A percentile compares a stretch with the other conserved stretches of the same genome.
These are phyloP conservation scores for Cladorrhinum sp. DNA, from an alignment of 2,329 filamentous ascomycete genomes.

Conservation along the genomic window DNA sequence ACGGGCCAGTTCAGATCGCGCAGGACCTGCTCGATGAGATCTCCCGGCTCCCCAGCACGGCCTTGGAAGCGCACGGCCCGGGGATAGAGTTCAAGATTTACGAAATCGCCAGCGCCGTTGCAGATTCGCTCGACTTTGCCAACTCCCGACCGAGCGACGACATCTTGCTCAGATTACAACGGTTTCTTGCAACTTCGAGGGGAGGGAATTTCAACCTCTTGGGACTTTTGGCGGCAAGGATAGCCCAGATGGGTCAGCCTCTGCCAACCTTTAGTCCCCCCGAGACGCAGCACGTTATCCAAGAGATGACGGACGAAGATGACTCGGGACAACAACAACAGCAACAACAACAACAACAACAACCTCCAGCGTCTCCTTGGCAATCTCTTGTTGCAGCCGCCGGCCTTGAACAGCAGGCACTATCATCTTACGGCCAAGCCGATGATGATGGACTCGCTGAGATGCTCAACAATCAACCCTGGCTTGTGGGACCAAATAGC, in stretches of 20 bases:
- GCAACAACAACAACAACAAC: no score
- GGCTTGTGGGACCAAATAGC: slow-evolving; percentile 6
- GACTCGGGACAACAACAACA: not conserved
- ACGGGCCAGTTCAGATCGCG: slow-evolving; percentile 43
- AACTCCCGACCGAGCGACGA: slow-evolving; percentile 33
- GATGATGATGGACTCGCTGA: not conserved
- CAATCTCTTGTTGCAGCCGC: slow-evolving; percentile 15
- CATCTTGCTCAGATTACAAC: slow-evolving; percentile 38
- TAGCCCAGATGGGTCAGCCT: slow-evolving; percentile 21
- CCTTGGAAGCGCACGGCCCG: slow-evolving; percentile 48
- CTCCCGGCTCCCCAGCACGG: slow-evolving; percentile 42
- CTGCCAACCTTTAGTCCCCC: not conserved
- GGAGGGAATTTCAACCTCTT: slow-evolving; percentile 42
- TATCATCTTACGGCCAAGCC: not conserved
- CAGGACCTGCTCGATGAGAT: slow-evolving; percentile 44
- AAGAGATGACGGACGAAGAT: slow-evolving; percentile 14
- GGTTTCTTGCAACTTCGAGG: slow-evolving; percentile 40
- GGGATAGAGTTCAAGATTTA: slow-evolving; percentile 48
- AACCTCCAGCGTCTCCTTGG: slow-evolving; percentile 11
- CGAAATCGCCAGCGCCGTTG: slow-evolving; percentile 45
- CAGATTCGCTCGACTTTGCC: slow-evolving; percentile 34
- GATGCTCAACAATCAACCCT: slow-evolving; percentile 6
- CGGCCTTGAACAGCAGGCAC: slow-evolving; percentile 12
- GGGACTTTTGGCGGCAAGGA: slow-evolving; percentile 32
- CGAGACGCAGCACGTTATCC: not conserved